A percentile compares a stretch with the other conserved stretches of the same genome.
phyloP scores from a whole-genome alignment of 345 rosid species.

The Eucalyptus fibrosa region DNA sequence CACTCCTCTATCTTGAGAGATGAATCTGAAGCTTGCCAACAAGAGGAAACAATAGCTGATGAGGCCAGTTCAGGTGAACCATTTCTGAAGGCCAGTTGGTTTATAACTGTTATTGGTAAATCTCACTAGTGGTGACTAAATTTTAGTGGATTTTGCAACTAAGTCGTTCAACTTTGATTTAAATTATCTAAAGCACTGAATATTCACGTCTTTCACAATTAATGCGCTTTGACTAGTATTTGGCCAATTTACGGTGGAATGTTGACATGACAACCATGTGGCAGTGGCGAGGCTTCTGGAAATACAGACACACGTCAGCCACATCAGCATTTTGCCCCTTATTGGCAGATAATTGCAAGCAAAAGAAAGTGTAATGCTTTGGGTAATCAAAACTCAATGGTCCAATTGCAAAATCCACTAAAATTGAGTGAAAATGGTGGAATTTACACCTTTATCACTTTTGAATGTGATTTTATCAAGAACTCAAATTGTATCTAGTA shows the following conservation, averaged over 20 bases:
- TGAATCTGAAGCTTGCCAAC: conserved; percentile 6
- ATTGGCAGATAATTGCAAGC: background rate
- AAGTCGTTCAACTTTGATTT: background rate
- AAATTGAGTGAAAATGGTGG: background rate
- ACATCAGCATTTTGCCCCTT: background rate
- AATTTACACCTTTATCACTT: background rate
- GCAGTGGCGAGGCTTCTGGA: background rate
- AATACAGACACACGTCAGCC: background rate
- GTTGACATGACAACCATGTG: background rate
- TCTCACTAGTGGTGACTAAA: background rate
- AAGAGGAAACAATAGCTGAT: background rate
- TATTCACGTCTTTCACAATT: background rate
- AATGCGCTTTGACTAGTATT: background rate
- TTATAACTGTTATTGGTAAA: background rate
- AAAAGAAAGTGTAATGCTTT: background rate
- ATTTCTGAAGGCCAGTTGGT: background rate
- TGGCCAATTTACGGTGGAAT: background rate
- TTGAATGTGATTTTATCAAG: background rate
- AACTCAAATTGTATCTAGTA: background rate
- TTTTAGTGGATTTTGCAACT: background rate
- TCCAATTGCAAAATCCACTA: background rate
- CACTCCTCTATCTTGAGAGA: background rate
- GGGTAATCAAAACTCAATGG: background rate
- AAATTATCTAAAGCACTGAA: background rate
- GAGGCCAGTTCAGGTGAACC: conserved; percentile 15